Percentiles rank a stretch among this genome's conserved stretches.
Evolutionary conservation across 2,329 filamentous ascomycete genomes (phyloP).

Genomic region (Podosphaera xanthii): DNA sequence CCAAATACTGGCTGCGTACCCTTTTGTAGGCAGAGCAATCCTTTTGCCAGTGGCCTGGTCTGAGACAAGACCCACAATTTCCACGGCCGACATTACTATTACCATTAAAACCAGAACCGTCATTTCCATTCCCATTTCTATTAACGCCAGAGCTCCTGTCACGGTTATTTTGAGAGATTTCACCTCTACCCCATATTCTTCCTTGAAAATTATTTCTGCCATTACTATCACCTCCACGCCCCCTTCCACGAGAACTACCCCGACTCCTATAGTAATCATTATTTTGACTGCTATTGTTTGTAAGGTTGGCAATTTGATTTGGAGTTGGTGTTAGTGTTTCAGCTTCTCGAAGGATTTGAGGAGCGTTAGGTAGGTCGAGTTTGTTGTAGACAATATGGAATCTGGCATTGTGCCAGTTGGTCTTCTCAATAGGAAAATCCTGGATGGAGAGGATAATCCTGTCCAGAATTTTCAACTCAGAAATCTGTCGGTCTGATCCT

Average conservation of each 20-base stretch:
- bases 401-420: neutral
- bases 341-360: neutral
- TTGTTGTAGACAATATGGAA: neutral
- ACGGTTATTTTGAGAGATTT: no score
- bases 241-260: no score
- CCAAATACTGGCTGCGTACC: neutral
- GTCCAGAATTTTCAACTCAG: neutral
- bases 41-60: neutral
- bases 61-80: neutral
- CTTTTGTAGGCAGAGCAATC: neutral
- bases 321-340: neutral
- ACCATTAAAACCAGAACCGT: neutral
- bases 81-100: neutral
- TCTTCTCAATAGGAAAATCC: neutral
- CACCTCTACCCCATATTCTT: neutral
- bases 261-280: neutral
- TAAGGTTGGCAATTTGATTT: neutral
- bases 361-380: neutral
- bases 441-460: neutral
- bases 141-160: neutral
- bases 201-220: neutral
- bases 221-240: no score
- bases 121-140: neutral
- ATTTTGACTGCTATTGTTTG: neutral
- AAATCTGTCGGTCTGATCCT: neutral